A percentile compares a stretch with the other conserved stretches of the same genome.
These are phyloP conservation scores for Mariannaea elegans DNA, from an alignment of 2,329 filamentous ascomycete species.

Conservation along the genomic window DNA sequence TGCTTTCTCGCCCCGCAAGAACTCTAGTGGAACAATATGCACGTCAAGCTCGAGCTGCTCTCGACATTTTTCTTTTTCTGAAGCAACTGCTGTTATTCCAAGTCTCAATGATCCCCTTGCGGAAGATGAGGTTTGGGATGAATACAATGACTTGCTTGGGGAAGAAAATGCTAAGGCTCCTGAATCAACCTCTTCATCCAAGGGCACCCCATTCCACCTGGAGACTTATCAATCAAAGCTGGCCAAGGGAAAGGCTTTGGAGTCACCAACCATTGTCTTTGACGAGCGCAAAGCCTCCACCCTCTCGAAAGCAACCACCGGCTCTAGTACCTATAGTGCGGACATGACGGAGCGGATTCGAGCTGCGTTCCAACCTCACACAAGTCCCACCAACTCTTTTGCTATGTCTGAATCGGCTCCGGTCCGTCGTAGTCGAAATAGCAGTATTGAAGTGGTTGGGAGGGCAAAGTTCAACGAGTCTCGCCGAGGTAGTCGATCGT, in stretches of 20 bases:
- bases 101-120: constrained; percentile 67
- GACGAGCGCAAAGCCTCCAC: constrained; percentile 44
- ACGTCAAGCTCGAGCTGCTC: constrained; percentile 71
- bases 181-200: constrained; percentile 64
- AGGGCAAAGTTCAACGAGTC: constrained; percentile 43
- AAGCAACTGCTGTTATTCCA: constrained; percentile 74
- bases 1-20: constrained; percentile 75
- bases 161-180: constrained; percentile 60
- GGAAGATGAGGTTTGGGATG: constrained; percentile 93
- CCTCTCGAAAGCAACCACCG: constrained; percentile 46
- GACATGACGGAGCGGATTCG: constrained; percentile 64
- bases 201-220: constrained; percentile 64
- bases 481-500: constrained; percentile 43
- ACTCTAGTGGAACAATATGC: constrained; percentile 68
- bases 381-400: constrained; percentile 53
- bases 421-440: constrained; percentile 34
- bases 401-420: constrained; percentile 53
- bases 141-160: constrained; percentile 89
- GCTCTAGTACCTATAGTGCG: constrained; percentile 63
- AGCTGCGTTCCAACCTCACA: constrained; percentile 55
- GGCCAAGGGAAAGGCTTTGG: constrained; percentile 49
- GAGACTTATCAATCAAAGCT: constrained; percentile 56
- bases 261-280: constrained; percentile 57
- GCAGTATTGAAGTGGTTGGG: constrained; percentile 17
- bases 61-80: constrained; percentile 65